phyloP scores from a whole-genome alignment of 805 yeast species.

The Kazachstania africana region DNA sequence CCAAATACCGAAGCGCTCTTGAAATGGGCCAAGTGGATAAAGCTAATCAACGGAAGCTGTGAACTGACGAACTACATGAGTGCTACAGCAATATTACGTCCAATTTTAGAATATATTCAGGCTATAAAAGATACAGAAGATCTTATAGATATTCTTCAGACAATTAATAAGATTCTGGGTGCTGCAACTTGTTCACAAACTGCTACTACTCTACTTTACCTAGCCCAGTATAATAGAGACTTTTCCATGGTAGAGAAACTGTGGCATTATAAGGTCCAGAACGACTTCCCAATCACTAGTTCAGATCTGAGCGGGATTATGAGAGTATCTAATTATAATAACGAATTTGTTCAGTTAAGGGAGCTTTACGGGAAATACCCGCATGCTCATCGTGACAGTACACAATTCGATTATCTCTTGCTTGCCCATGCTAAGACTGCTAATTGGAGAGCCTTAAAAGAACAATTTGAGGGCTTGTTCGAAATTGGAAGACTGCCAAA shows the following conservation, averaged over 20 bases:
- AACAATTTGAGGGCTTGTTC: slow-evolving; percentile 44
- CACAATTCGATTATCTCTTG: slow-evolving; percentile 39
- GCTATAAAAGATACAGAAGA: neutral
- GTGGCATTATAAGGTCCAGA: slow-evolving; percentile 25
- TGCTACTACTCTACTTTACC: slow-evolving; percentile 18
- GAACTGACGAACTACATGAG: slow-evolving; percentile 14
- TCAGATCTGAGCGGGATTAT: slow-evolving; percentile 17
- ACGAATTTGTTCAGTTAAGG: slow-evolving; percentile 18
- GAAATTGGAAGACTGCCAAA: slow-evolving; percentile 44
- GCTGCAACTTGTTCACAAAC: slow-evolving; percentile 18
- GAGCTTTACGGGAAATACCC: slow-evolving; percentile 29
- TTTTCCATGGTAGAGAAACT: slow-evolving; percentile 11
- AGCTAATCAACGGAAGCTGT: slow-evolving; percentile 17
- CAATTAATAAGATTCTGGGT: slow-evolving; percentile 8
- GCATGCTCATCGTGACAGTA: slow-evolving; percentile 30
- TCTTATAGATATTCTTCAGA: slow-evolving; percentile 1
- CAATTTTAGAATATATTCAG: slow-evolving; percentile 11
- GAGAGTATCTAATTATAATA: slow-evolving; percentile 13
- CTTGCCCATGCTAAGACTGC: slow-evolving; percentile 31
- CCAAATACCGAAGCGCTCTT: slow-evolving; percentile 5
- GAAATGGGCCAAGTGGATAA: slow-evolving; percentile 19
- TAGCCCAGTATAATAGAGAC: slow-evolving; percentile 8
- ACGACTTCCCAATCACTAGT: slow-evolving; percentile 8
- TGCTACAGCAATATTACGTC: slow-evolving; percentile 9
- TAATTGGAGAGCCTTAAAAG: slow-evolving; percentile 45